Percentiles rank a stretch among this genome's conserved stretches.
Evolutionary conservation across 148 eudicot genomes (phyloP).

Genomic region (Selenicereus undatus): DNA sequence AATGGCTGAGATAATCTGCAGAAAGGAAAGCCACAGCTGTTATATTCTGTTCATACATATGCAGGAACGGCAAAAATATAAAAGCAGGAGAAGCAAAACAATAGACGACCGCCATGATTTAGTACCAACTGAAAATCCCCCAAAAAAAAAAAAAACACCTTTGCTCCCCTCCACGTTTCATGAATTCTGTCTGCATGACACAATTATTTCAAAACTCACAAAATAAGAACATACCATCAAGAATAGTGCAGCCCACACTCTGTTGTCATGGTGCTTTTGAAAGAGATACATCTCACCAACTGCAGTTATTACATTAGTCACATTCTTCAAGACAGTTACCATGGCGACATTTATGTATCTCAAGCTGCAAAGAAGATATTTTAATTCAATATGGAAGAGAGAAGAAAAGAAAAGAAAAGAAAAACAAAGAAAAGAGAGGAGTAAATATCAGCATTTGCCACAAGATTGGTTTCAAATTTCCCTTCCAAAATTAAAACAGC

Average conservation of each 20-base stretch:
- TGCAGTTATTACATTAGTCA: conserved; percentile 97
- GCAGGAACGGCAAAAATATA: background rate
- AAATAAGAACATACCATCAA: conserved; percentile 62
- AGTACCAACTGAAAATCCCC: no score
- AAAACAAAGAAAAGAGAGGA: background rate
- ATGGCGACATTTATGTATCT: conserved; percentile 91
- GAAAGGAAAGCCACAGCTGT: conserved; percentile 21
- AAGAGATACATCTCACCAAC: conserved; percentile 98
- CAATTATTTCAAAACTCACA: background rate
- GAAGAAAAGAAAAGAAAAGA: background rate
- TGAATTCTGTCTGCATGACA: background rate
- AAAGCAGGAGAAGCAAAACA: no score
- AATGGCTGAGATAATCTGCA: conserved; percentile 92
- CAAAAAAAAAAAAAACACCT: no score
- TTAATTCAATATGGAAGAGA: background rate
- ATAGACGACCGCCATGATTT: no score
- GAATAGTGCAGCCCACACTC: conserved; percentile 95
- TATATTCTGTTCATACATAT: background rate
- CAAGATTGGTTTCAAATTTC: background rate
- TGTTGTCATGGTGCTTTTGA: conserved; percentile 79
- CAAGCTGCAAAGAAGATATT: conserved; percentile 55
- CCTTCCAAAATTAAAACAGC: background rate
- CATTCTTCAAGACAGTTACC: conserved; percentile 98
- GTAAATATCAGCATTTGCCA: background rate
- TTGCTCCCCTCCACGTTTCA: no score